These are phyloP conservation scores for Clarireedia monteithiana DNA, from an alignment of 2,329 filamentous ascomycete species.

Conservation along the genomic window DNA sequence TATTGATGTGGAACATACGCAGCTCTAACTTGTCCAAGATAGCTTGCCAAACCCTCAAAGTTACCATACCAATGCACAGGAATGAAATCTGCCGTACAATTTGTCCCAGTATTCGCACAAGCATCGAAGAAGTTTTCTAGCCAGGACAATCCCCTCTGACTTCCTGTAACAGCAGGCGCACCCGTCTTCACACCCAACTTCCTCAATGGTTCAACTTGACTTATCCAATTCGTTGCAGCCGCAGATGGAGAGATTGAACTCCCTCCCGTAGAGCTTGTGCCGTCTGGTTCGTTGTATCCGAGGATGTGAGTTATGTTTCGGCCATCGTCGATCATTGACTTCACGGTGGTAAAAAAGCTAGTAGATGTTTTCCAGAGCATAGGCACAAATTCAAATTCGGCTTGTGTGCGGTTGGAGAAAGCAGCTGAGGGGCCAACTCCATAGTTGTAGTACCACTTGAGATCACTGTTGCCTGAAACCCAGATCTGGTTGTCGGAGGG, in stretches of 20 bases:
- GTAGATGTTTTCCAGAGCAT: constrained; percentile 69
- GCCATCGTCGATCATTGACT: constrained; percentile 42
- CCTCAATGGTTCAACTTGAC: constrained; percentile 62
- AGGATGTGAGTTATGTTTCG: constrained; percentile 60
- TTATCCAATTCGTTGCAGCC: constrained; percentile 63
- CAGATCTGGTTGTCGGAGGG: constrained; percentile 60
- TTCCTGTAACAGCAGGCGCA: constrained; percentile 62
- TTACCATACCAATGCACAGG: constrained; percentile 62
- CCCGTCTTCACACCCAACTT: constrained; percentile 59
- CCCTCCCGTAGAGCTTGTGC: constrained; percentile 39
- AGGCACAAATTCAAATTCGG: constrained; percentile 64
- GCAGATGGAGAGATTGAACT: constrained; percentile 49
- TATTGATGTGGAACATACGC: constrained; percentile 17
- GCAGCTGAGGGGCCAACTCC: constrained; percentile 43
- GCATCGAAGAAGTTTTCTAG: constrained; percentile 55
- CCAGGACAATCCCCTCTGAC: constrained; percentile 55
- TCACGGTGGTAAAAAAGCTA: constrained; percentile 54
- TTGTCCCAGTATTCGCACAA: constrained; percentile 44
- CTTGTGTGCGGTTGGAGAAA: constrained; percentile 41
- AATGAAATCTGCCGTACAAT: constrained; percentile 57
- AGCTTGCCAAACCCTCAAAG: constrained; percentile 31
- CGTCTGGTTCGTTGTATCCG: constrained; percentile 77
- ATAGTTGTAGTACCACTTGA: constrained; percentile 89
- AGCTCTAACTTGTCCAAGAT: constrained; percentile 28
- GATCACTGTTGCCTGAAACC: constrained; percentile 44